Conservation (phyloP, 179 eudicot species). For the Nepenthes alata region DNA sequence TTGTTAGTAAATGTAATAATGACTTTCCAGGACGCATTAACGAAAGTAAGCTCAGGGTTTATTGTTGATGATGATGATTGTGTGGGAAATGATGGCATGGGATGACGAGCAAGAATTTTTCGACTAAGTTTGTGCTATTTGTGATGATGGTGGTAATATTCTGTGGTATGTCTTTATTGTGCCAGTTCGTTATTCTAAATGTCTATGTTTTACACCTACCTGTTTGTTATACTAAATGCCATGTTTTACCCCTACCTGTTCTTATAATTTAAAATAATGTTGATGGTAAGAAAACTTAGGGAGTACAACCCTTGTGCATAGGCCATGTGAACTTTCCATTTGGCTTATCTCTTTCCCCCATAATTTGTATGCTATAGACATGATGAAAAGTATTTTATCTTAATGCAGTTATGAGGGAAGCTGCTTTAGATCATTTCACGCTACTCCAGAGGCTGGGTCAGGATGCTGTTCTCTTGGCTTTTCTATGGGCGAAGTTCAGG, state of each 20-base stretch:
- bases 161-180: constrained; percentile 31
- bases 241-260: too few relatives aligned
- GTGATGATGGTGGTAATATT: constrained; percentile 41
- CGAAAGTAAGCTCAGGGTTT: constrained; percentile 8
- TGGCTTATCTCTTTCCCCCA: too few relatives aligned
- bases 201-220: too few relatives aligned
- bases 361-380: too few relatives aligned
- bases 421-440: constrained; percentile 80
- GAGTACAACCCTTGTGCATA: too few relatives aligned
- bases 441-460: constrained; percentile 52
- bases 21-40: constrained; percentile 20
- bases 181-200: too few relatives aligned
- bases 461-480: constrained; percentile 52
- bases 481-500: constrained; percentile 38
- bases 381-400: too few relatives aligned
- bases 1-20: constrained; percentile 5
- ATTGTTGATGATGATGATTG: neutral
- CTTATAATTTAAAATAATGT: too few relatives aligned
- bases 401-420: constrained; percentile 65
- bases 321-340: too few relatives aligned
- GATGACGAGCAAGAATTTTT: constrained; percentile 21
- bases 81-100: constrained; percentile 10
- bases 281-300: too few relatives aligned
- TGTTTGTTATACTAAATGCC: too few relatives aligned
- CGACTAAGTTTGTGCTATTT: constrained; percentile 30